phyloP scores from a whole-genome alignment of 2,329 filamentous ascomycete species.

The Bimuria novae-zelandiae region DNA sequence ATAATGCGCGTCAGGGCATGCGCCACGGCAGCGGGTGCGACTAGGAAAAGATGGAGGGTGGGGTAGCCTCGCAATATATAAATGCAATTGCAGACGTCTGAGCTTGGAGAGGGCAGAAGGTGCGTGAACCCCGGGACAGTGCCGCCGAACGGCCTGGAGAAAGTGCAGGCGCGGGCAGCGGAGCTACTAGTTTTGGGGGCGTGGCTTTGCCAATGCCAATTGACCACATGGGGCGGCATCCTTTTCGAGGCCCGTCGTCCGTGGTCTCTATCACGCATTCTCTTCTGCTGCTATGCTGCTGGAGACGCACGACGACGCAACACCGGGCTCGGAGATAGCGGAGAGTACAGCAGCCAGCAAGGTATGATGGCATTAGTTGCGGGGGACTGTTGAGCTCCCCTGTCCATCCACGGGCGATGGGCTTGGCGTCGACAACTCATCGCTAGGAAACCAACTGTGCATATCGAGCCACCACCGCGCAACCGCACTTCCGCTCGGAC shows the following conservation, averaged over 20 bases:
- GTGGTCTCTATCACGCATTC: not conserved
- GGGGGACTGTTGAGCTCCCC: not conserved
- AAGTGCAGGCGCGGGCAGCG: not conserved
- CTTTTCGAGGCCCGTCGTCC: not conserved
- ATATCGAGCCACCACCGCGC: not conserved
- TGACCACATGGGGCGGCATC: not conserved
- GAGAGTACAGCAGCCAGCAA: not conserved
- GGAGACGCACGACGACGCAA: not conserved
- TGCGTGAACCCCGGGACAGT: not conserved
- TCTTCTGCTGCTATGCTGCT: not conserved
- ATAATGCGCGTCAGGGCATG: constrained; percentile 11
- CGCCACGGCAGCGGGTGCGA: constrained; percentile 11
- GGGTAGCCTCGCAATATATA: constrained; percentile 1
- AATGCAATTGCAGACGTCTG: not conserved
- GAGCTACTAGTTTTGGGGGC: constrained; percentile 6
- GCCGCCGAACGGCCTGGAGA: constrained; percentile 6
- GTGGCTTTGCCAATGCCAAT: constrained; percentile 5
- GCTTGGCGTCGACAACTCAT: constrained; percentile 3
- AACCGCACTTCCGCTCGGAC: not conserved
- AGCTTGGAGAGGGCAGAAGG: not conserved
- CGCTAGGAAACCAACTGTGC: no score
- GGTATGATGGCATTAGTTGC: constrained; percentile 1
- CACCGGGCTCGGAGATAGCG: not conserved
- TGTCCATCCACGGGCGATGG: not conserved
- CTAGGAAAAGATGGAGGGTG: constrained; percentile 5